These are phyloP conservation scores for Avicennia marina DNA, from an alignment of 257 asterid genomes.

Conservation along the genomic window DNA sequence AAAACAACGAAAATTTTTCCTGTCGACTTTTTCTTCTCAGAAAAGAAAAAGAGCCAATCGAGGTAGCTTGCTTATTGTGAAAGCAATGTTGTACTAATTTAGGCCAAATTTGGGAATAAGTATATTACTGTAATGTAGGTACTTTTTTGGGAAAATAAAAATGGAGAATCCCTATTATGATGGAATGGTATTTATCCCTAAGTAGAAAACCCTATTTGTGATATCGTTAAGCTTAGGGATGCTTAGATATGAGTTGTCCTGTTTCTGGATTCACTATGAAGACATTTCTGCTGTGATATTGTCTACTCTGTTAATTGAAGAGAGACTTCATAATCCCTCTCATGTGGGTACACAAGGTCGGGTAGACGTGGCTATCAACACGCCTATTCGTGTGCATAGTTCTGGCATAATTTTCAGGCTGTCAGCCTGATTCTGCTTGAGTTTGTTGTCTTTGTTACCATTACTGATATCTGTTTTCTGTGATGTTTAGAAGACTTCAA, in stretches of 20 bases:
- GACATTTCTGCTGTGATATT: background rate
- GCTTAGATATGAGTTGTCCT: background rate
- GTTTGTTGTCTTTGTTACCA: background rate
- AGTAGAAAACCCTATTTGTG: background rate
- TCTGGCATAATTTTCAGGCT: background rate
- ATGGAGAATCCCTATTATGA: background rate
- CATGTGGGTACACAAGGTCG: background rate
- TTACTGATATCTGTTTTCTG: background rate
- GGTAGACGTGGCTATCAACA: background rate
- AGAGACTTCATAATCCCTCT: background rate
- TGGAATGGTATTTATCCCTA: background rate
- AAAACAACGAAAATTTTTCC: background rate
- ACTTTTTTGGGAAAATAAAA: background rate
- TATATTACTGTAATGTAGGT: background rate
- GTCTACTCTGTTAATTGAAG: background rate
- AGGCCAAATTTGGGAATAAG: background rate
- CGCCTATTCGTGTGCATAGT: background rate
- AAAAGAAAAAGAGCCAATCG: background rate
- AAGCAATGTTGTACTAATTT: background rate
- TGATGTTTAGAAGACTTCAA: constrained; percentile 27
- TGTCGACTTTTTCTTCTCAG: background rate
- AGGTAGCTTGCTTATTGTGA: background rate
- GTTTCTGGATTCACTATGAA: background rate
- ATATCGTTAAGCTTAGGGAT: background rate
- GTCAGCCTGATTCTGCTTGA: background rate